These are phyloP conservation scores for Neofusicoccum cordaticola DNA, from an alignment of 2,329 filamentous ascomycete genomes.

Conservation along the genomic window DNA sequence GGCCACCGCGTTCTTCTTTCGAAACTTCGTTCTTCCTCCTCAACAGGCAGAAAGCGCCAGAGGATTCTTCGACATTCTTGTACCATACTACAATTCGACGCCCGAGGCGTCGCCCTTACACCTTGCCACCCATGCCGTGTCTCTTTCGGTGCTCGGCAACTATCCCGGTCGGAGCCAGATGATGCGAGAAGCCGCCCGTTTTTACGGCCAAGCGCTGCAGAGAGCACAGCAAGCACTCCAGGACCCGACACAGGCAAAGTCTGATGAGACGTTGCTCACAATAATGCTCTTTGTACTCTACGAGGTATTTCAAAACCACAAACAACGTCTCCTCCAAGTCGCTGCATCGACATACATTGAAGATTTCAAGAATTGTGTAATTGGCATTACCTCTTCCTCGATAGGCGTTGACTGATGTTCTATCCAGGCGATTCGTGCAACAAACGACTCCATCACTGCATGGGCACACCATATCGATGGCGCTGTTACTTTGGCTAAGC, in stretches of 20 bases:
- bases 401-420: not conserved
- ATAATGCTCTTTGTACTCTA: constrained; percentile 42
- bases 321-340: not conserved
- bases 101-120: constrained; percentile 37
- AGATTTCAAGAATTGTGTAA: constrained; percentile 11
- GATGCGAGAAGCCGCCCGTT: constrained; percentile 31
- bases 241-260: constrained; percentile 33
- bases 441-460: constrained; percentile 33
- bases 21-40: constrained; percentile 39
- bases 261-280: constrained; percentile 39
- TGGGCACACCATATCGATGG: constrained; percentile 43
- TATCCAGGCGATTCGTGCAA: constrained; percentile 37
- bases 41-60: constrained; percentile 37
- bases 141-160: constrained; percentile 37
- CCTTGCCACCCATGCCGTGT: constrained; percentile 38
- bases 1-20: constrained; percentile 42
- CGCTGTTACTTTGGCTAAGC: constrained; percentile 38
- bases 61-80: constrained; percentile 38
- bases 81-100: constrained; percentile 37
- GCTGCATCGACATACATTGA: not conserved
- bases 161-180: constrained; percentile 36
- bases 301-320: constrained; percentile 31
- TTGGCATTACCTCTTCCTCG: not conserved
- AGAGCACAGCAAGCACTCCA: constrained; percentile 37
- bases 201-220: constrained; percentile 38